Conservation (phyloP, 2,329 filamentous ascomycete species). For the Emergomyces africanus region DNA sequence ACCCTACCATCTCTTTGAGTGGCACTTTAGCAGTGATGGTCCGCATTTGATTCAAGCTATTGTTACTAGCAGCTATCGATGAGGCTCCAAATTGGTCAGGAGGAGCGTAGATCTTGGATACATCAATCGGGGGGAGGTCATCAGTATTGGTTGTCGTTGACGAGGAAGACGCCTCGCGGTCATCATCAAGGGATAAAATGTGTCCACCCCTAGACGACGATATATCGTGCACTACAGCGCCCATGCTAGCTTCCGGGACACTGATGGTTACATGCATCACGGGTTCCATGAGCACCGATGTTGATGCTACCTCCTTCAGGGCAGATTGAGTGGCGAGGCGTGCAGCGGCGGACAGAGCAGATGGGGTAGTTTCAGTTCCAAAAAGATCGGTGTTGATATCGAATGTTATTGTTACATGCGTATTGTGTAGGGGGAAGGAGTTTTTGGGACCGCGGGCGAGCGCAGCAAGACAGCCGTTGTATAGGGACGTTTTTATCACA, state of each 20-base stretch:
- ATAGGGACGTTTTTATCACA: constrained; percentile 43
- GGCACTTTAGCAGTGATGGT: constrained; percentile 78
- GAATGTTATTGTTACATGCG: constrained; percentile 56
- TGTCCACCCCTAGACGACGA: constrained; percentile 60
- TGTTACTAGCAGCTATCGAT: constrained; percentile 14
- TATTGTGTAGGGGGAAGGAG: constrained; percentile 66
- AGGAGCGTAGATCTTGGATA: constrained; percentile 68
- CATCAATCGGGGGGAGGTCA: constrained; percentile 45
- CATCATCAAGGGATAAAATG: constrained; percentile 55
- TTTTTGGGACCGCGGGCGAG: constrained; percentile 74
- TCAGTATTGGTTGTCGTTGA: constrained; percentile 13
- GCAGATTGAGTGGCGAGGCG: constrained; percentile 56
- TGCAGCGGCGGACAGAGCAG: constrained; percentile 54
- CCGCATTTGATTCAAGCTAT: constrained; percentile 33
- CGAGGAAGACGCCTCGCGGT: constrained; percentile 23
- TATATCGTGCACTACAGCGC: constrained; percentile 71
- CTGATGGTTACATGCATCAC: constrained; percentile 84
- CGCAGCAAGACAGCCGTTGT: constrained; percentile 71
- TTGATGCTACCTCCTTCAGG: constrained; percentile 45
- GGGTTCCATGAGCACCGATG: constrained; percentile 69
- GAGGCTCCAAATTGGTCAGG: constrained; percentile 62
- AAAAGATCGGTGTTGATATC: constrained; percentile 53
- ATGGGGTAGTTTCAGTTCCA: constrained; percentile 52
- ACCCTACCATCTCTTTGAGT: constrained; percentile 92
- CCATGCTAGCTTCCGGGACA: constrained; percentile 70